Evolutionary conservation across 306 rosid species (phyloP).

Genomic region (Betula pendula): DNA sequence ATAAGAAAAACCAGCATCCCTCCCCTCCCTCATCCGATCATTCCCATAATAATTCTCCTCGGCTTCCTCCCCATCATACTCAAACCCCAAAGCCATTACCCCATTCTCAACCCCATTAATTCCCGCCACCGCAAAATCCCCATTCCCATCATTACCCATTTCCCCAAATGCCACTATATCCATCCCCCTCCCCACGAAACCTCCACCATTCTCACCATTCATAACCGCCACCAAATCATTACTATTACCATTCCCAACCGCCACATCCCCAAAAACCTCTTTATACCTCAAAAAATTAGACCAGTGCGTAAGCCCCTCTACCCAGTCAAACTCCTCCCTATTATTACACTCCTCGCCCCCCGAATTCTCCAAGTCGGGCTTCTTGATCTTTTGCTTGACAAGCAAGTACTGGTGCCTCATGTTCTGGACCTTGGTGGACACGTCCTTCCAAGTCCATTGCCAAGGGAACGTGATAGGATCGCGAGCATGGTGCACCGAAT

Average conservation of each 20-base stretch:
- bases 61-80: constrained; percentile 71
- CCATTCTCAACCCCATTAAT: constrained; percentile 85
- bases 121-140: constrained; percentile 58
- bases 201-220: constrained; percentile 52
- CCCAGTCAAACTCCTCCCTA: constrained; percentile 84
- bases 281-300: constrained; percentile 91
- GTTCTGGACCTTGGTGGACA: constrained; percentile 95
- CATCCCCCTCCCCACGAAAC: constrained; percentile 59
- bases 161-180: constrained; percentile 75
- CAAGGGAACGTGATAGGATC: constrained; percentile 81
- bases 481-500: constrained; percentile 65
- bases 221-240: constrained; percentile 49
- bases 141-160: constrained; percentile 75
- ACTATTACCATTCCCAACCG: constrained; percentile 42
- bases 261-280: constrained; percentile 91
- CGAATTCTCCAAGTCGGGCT: constrained; percentile 49
- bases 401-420: constrained; percentile 96
- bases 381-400: constrained; percentile 95
- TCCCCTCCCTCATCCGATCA: constrained; percentile 58
- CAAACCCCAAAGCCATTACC: constrained; percentile 82
- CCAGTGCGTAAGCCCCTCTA: constrained; percentile 86
- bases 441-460: constrained; percentile 99
- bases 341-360: constrained; percentile 43
- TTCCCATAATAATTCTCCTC: constrained; percentile 72
- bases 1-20: constrained; percentile 64